A percentile compares a stretch with the other conserved stretches of the same genome.
Conservation (phyloP, 495 filamentous ascomycete species). For the Penicillium antarcticum region DNA sequence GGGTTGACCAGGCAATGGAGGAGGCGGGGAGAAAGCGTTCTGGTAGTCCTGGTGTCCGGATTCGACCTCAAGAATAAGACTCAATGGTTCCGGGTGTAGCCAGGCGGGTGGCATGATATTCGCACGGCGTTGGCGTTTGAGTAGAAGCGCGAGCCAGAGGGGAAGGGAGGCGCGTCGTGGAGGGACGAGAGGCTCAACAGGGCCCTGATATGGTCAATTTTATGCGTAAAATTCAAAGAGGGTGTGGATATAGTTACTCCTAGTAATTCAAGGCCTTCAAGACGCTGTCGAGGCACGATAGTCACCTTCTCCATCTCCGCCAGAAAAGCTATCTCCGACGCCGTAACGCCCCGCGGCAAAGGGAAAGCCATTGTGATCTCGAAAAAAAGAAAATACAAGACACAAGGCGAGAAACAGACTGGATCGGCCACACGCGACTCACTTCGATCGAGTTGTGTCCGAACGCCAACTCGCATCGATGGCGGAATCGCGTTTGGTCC, state of each 20-base stretch:
- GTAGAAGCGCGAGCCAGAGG: constrained; percentile 94
- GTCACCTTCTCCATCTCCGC: constrained; percentile 97
- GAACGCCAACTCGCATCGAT: too few species aligned
- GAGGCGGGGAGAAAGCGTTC: constrained; percentile 70
- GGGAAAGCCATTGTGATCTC: constrained; percentile 70
- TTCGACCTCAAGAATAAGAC: constrained; percentile 73
- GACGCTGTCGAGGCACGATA: constrained; percentile 83
- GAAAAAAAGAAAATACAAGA: neutral
- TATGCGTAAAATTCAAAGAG: constrained; percentile 1
- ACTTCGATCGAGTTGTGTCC: too few species aligned
- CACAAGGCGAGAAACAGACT: neutral
- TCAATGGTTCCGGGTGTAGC: constrained; percentile 72
- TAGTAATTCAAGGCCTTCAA: constrained; percentile 80
- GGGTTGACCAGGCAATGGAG: constrained; percentile 53
- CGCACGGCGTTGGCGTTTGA: constrained; percentile 91
- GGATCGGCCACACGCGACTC: neutral
- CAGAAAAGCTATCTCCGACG: constrained; percentile 88
- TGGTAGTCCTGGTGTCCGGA: constrained; percentile 57
- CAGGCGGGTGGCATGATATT: constrained; percentile 90
- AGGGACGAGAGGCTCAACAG: constrained; percentile 69
- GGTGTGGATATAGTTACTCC: constrained; percentile 56
- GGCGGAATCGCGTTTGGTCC: too few species aligned
- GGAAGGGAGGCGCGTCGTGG: constrained; percentile 79
- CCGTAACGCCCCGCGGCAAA: constrained; percentile 76
- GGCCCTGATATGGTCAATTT: constrained; percentile 56